Conservation (phyloP, 1,284 basidiomycete genomes). For the Macrocystidia cucumis region DNA sequence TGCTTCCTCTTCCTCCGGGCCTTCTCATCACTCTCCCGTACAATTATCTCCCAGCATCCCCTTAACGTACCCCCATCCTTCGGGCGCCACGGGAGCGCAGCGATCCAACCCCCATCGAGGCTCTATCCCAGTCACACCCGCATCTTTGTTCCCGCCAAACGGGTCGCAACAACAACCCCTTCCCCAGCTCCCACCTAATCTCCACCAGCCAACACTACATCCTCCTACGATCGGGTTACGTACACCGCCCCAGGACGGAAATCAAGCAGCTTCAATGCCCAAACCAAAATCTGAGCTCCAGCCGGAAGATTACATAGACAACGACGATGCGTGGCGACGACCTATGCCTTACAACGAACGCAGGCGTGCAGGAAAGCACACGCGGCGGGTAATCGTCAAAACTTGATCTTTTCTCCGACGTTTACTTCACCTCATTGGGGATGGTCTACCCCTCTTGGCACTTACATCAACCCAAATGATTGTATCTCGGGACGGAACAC, state of each 20-base stretch:
- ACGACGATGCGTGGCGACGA: slow-evolving; percentile 58
- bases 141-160: slow-evolving; percentile 20
- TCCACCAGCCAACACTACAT: slow-evolving; percentile 28
- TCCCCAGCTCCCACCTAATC: slow-evolving; percentile 32
- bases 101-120: slow-evolving; percentile 20
- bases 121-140: slow-evolving; percentile 20
- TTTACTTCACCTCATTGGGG: no score
- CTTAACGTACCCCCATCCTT: slow-evolving; percentile 22
- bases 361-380: slow-evolving; percentile 67
- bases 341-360: slow-evolving; percentile 64
- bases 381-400: slow-evolving; percentile 51
- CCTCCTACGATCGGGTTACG: slow-evolving; percentile 27
- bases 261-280: slow-evolving; percentile 17
- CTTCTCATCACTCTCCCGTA: slow-evolving; percentile 21
- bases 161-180: slow-evolving; percentile 23
- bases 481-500: no score
- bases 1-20: slow-evolving; percentile 10
- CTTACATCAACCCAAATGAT: no score
- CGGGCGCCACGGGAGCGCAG: slow-evolving; percentile 19
- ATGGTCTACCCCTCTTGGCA: no score
- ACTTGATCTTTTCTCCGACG: slow-evolving; percentile 20
- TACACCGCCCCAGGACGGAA: slow-evolving; percentile 36
- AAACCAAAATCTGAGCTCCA: slow-evolving; percentile 30
- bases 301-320: slow-evolving; percentile 34
- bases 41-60: slow-evolving; percentile 19